A percentile compares a stretch with the other conserved stretches of the same genome.
phyloP scores from a whole-genome alignment of 2,329 filamentous ascomycete species.

The Westerdykella sp. region DNA sequence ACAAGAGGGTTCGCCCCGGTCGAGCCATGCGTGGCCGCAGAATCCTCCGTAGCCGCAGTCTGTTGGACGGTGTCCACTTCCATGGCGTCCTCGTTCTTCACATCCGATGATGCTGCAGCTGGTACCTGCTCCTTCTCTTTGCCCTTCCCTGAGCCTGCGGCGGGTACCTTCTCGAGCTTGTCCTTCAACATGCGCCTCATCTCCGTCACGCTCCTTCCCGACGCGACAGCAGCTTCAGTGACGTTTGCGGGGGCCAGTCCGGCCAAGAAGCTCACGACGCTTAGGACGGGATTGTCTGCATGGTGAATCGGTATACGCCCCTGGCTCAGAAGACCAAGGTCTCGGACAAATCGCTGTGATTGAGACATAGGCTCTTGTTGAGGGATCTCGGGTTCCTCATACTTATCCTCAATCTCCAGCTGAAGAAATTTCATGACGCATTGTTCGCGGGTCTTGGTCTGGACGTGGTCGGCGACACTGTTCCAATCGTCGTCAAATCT shows the following conservation, averaged over 20 bases:
- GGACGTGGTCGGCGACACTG: conserved; percentile 84
- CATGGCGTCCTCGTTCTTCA: conserved; percentile 55
- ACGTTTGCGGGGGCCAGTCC: conserved; percentile 84
- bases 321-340: conserved; percentile 59
- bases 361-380: conserved; percentile 41
- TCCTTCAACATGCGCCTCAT: conserved; percentile 74
- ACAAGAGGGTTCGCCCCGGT: conserved; percentile 46
- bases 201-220: conserved; percentile 78
- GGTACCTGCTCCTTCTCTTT: conserved; percentile 53
- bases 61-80: conserved; percentile 50
- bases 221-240: conserved; percentile 69
- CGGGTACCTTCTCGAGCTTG: conserved; percentile 61
- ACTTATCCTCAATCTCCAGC: conserved; percentile 95
- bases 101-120: conserved; percentile 43
- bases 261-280: conserved; percentile 88
- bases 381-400: conserved; percentile 73
- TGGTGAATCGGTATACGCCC: conserved; percentile 86
- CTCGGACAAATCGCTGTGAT: conserved; percentile 31
- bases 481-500: conserved; percentile 95
- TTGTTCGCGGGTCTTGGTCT: conserved; percentile 85
- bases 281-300: conserved; percentile 93
- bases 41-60: conserved; percentile 42
- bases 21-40: conserved; percentile 3
- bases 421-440: conserved; percentile 96
- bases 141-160: conserved; percentile 41